phyloP scores from a whole-genome alignment of 2,329 filamentous ascomycete genomes.

The Lecanoromycetidae sp. region DNA sequence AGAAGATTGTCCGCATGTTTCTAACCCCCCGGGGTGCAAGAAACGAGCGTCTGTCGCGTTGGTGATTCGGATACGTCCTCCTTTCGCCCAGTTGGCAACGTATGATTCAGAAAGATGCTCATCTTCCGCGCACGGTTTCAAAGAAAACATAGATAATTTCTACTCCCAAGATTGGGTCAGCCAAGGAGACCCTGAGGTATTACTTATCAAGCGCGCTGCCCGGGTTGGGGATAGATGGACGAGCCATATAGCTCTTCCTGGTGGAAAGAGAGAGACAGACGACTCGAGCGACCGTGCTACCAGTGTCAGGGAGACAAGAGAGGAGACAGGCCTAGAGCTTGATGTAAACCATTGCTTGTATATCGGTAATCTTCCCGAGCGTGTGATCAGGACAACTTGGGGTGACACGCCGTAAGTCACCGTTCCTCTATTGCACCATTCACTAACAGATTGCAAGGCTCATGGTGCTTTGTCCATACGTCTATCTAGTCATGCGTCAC shows the following conservation, averaged over 20 bases:
- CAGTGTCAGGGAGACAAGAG: constrained; percentile 51
- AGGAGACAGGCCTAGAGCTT: constrained; percentile 56
- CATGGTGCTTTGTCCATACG: constrained; percentile 58
- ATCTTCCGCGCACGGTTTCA: constrained; percentile 20
- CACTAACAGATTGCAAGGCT: constrained; percentile 33
- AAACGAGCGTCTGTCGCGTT: constrained; percentile 56
- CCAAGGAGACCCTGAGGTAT: constrained; percentile 53
- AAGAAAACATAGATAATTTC: constrained; percentile 42
- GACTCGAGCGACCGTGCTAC: constrained; percentile 51
- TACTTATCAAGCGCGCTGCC: constrained; percentile 59
- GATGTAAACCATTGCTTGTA: constrained; percentile 33
- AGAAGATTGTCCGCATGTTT: constrained; percentile 29
- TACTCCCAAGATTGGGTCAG: constrained; percentile 54
- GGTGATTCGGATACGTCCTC: constrained; percentile 50
- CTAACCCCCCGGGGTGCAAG: constrained; percentile 36
- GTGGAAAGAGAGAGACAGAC: constrained; percentile 53
- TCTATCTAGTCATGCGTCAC: constrained; percentile 50
- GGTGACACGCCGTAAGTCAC: constrained; percentile 47
- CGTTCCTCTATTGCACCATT: neutral
- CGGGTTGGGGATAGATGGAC: constrained; percentile 57
- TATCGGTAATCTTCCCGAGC: constrained; percentile 53
- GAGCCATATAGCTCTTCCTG: constrained; percentile 55
- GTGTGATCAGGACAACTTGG: constrained; percentile 55
- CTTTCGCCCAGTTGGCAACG: constrained; percentile 42
- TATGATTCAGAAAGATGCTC: constrained; percentile 19